Evolutionary conservation across 345 rosid genomes (phyloP).

Genomic region (Leavenworthia alabamica): DNA sequence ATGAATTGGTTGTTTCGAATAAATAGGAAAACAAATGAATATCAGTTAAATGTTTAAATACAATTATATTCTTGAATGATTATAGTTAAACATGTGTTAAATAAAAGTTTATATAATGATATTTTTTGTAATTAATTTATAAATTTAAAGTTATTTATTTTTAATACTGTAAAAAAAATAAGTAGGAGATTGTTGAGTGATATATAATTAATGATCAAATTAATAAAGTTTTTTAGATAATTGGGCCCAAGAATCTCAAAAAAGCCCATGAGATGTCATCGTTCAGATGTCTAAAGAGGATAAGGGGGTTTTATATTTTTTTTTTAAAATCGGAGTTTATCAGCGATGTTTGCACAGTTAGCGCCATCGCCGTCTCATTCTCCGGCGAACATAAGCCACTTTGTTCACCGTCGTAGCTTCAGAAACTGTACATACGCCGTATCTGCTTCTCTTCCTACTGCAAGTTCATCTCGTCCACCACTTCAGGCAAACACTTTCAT

Average conservation of each 20-base stretch:
- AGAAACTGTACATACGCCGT: conserved; percentile 19
- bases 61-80: no score
- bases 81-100: no score
- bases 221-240: neutral
- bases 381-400: conserved; percentile 27
- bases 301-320: conserved; percentile 13
- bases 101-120: no score
- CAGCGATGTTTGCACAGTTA: conserved; percentile 29
- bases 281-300: neutral
- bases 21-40: no score
- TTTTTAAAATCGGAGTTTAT: neutral
- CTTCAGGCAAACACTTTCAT: conserved; percentile 43
- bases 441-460: conserved; percentile 38
- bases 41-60: no score
- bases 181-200: no score
- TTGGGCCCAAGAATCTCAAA: neutral
- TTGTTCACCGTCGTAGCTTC: conserved; percentile 19
- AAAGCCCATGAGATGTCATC: conserved; percentile 1
- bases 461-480: conserved; percentile 43
- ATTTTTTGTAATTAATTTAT: no score
- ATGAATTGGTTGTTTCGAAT: no score
- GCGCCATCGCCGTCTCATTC: conserved; percentile 33
- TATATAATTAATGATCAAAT: neutral
- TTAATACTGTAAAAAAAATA: no score
- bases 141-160: no score